Evolutionary conservation across 306 rosid species (phyloP).

Genomic region (Prunus salicina): DNA sequence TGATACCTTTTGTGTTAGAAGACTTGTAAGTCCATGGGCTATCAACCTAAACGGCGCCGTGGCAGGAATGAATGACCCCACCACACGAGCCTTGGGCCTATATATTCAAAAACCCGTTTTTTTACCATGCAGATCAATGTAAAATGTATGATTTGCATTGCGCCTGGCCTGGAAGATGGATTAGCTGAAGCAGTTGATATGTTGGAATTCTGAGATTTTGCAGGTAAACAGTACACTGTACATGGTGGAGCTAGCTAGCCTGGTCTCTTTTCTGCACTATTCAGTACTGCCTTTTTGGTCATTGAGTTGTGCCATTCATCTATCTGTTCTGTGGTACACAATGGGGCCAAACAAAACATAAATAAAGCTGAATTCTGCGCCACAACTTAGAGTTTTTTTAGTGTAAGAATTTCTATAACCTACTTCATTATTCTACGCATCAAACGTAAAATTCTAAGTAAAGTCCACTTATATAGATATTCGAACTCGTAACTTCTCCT

Average conservation of each 20-base stretch:
- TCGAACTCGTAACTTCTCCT: neutral
- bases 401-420: neutral
- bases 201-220: neutral
- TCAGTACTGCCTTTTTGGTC: slow-evolving; percentile 11
- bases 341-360: slow-evolving; percentile 4
- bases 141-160: neutral
- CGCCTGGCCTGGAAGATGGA: neutral
- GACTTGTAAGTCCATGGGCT: slow-evolving; percentile 17
- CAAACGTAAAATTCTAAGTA: neutral
- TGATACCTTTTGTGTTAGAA: neutral
- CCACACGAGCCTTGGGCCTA: neutral
- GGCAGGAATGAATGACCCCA: neutral
- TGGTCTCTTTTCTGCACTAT: neutral
- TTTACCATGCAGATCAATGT: neutral
- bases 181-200: neutral
- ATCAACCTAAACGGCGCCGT: neutral
- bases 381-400: neutral
- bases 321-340: slow-evolving; percentile 5
- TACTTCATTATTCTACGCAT: neutral
- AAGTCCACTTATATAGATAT: too few relatives aligned
- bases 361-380: slow-evolving; percentile 2
- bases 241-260: neutral
- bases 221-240: neutral
- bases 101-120: neutral
- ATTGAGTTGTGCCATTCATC: slow-evolving; percentile 16